Conservation (phyloP, 768 basidiomycete genomes). For the Rhodocollybia butyracea region DNA sequence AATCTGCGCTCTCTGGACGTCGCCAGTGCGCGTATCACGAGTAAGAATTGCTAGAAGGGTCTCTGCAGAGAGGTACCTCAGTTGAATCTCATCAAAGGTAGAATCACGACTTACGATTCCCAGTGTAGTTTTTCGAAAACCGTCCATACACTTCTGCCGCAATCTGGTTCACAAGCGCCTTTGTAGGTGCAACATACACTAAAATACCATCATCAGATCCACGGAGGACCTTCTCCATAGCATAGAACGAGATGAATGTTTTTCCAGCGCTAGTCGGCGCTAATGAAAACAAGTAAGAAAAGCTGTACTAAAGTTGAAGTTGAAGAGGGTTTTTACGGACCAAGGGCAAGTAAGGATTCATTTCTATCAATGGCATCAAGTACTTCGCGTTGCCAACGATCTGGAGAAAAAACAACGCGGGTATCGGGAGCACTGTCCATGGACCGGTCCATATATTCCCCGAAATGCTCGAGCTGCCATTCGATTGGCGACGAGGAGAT, state of each 20-base stretch:
- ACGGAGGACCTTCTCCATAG: conserved; percentile 67
- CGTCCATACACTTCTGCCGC: conserved; percentile 73
- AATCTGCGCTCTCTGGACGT: conserved; percentile 68
- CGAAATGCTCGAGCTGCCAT: conserved; percentile 71
- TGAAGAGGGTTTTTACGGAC: conserved; percentile 31
- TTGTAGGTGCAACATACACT: conserved; percentile 74
- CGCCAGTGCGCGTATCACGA: conserved; percentile 58
- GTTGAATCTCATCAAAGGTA: not conserved
- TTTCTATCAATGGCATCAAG: conserved; percentile 60
- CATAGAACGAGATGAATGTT: conserved; percentile 75
- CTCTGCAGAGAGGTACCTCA: conserved; percentile 28
- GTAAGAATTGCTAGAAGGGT: conserved; percentile 67
- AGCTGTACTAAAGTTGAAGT: not conserved
- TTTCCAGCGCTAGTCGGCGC: conserved; percentile 74
- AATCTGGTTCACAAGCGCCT: conserved; percentile 69
- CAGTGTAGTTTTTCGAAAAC: conserved; percentile 44
- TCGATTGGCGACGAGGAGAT: conserved; percentile 53
- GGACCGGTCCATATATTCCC: conserved; percentile 68
- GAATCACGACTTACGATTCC: conserved; percentile 33
- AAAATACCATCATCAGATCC: conserved; percentile 63
- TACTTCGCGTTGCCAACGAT: conserved; percentile 69
- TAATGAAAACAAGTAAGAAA: conserved; percentile 19
- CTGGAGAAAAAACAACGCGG: conserved; percentile 62
- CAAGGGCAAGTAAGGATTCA: conserved; percentile 63
- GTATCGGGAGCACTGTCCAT: conserved; percentile 60